Percentiles rank a stretch among this genome's conserved stretches.
phyloP scores from a whole-genome alignment of 2,329 filamentous ascomycete genomes.

The Talaromyces sp. region DNA sequence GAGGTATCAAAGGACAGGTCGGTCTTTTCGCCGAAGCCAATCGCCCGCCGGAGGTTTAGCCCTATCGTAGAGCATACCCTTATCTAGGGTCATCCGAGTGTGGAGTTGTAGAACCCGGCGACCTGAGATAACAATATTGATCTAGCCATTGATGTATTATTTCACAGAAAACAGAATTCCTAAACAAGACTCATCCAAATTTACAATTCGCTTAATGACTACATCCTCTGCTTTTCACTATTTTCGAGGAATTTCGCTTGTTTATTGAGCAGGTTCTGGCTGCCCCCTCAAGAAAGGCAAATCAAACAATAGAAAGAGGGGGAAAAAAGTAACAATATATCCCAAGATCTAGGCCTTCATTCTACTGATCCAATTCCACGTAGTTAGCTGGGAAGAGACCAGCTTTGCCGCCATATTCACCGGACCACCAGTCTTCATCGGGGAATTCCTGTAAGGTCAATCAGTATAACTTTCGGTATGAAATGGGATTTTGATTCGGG shows the following conservation, averaged over 20 bases:
- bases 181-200: background rate
- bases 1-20: no score
- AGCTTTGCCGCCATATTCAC: conserved; percentile 69
- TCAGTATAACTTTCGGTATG: background rate
- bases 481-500: background rate
- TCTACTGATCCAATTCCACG: conserved; percentile 38
- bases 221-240: background rate
- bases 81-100: no score
- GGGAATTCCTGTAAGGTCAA: conserved; percentile 67
- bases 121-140: no score
- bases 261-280: background rate
- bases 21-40: background rate
- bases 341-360: background rate
- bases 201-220: background rate
- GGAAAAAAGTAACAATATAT: background rate
- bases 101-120: no score
- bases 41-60: background rate
- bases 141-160: no score
- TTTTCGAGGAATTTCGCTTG: background rate
- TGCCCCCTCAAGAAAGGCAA: background rate
- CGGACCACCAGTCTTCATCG: conserved; percentile 98
- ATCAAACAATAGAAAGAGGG: background rate
- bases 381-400: conserved; percentile 71
- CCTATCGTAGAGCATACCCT: no score
- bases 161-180: no score